Percentiles rank a stretch among this genome's conserved stretches.
phyloP scores from a whole-genome alignment of 305 asterid genomes.

The Caryopteris hybrid region DNA sequence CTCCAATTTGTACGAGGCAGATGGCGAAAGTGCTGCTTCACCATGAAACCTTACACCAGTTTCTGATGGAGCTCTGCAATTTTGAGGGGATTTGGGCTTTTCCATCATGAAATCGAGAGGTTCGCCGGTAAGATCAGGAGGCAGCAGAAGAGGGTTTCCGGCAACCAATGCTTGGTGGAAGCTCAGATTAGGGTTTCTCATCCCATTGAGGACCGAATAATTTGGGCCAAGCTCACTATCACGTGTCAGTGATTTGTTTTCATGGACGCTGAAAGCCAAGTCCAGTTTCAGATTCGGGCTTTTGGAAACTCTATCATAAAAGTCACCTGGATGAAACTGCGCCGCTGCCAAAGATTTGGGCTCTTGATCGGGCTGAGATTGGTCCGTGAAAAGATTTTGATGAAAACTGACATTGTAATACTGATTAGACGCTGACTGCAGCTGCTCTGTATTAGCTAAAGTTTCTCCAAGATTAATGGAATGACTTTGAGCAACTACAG shows the following conservation, averaged over 20 bases:
- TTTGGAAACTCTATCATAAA: neutral
- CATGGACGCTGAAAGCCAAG: conserved; percentile 11
- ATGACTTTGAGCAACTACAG: neutral
- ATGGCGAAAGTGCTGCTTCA: conserved; percentile 1
- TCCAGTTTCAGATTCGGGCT: conserved; percentile 26
- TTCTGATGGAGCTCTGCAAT: conserved; percentile 1
- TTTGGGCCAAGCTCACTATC: neutral
- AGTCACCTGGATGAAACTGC: neutral
- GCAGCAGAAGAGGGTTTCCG: conserved; percentile 42
- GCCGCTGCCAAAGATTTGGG: neutral
- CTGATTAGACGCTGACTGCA: conserved; percentile 4
- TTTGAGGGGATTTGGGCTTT: conserved; percentile 18
- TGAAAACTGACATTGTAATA: conserved; percentile 17
- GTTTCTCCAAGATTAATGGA: conserved; percentile 13
- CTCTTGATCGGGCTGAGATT: conserved; percentile 9
- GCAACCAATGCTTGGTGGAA: conserved; percentile 37
- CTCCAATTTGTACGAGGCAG: conserved; percentile 33
- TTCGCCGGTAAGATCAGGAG: conserved; percentile 27
- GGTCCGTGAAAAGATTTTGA: conserved; percentile 20
- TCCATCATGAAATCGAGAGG: conserved; percentile 26
- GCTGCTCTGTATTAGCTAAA: conserved; percentile 8
- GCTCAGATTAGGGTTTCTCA: conserved; percentile 27
- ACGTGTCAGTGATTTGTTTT: neutral
- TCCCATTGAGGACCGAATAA: conserved; percentile 20
- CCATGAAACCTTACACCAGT: conserved; percentile 9